Conservation (phyloP, 139 green algal species). For the Microglena sp. region DNA sequence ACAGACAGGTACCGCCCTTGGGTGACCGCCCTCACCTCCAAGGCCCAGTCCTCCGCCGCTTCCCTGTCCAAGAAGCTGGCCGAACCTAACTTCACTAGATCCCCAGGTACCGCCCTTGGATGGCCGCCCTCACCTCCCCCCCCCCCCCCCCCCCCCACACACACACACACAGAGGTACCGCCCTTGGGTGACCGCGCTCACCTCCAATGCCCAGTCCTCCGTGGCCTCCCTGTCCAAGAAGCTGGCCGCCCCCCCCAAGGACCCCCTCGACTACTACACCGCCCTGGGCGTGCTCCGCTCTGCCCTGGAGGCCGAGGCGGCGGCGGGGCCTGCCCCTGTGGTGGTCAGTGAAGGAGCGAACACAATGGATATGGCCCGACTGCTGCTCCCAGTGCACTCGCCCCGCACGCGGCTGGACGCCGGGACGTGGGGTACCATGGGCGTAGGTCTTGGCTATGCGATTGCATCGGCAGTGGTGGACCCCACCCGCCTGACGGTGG, state of each 20-base stretch:
- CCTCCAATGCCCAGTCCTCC: too few relatives aligned
- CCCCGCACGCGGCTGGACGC: constrained; percentile 64
- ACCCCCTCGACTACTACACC: constrained; percentile 53
- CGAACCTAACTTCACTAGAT: too few relatives aligned
- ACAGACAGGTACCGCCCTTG: too few relatives aligned
- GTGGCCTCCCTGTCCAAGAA: background rate
- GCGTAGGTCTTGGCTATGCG: constrained; percentile 63
- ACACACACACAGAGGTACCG: background rate
- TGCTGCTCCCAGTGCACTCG: constrained; percentile 21
- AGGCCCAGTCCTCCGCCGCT: too few relatives aligned
- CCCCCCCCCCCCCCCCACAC: too few relatives aligned
- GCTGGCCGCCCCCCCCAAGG: constrained; percentile 5
- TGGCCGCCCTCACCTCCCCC: background rate
- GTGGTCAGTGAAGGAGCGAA: constrained; percentile 69
- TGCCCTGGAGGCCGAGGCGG: constrained; percentile 16
- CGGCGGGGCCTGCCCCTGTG: constrained; percentile 25
- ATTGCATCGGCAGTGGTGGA: constrained; percentile 38
- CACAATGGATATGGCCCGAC: constrained; percentile 50
- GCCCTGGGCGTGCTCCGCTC: constrained; percentile 44
- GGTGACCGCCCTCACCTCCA: too few relatives aligned
- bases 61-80: too few relatives aligned
- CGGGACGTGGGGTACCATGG: constrained; percentile 79
- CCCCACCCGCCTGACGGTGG: constrained; percentile 41
- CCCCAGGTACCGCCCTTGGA: constrained; percentile 6
- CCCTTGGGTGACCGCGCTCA: too few relatives aligned